Conservation (phyloP, 495 filamentous ascomycete genomes). For the Penicillium lagena region DNA sequence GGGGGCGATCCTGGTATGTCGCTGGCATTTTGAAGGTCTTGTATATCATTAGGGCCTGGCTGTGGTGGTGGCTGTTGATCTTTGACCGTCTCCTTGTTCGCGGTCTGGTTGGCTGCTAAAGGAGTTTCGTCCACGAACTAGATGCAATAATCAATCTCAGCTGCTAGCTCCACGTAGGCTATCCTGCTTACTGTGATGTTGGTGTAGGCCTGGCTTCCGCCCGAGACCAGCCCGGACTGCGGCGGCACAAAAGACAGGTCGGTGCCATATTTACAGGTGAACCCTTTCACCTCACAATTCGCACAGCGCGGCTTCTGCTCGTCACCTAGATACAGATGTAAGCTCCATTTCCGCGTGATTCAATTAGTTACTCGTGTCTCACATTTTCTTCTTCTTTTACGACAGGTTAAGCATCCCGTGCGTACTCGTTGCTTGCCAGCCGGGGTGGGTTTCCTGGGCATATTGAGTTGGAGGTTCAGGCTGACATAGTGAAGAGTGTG, state of each 20-base stretch:
- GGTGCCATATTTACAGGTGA: slow-evolving; percentile 19
- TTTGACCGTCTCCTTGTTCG: slow-evolving; percentile 1
- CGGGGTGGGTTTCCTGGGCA: slow-evolving; percentile 22
- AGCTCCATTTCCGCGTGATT: too few relatives aligned
- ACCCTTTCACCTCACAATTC: slow-evolving; percentile 22
- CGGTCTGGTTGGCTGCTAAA: background rate
- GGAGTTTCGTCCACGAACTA: slow-evolving; percentile 23
- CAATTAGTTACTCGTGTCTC: background rate
- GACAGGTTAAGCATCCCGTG: slow-evolving; percentile 21
- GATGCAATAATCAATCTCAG: background rate
- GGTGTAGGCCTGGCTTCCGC: slow-evolving; percentile 9
- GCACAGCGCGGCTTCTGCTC: slow-evolving; percentile 23
- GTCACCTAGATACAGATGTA: slow-evolving; percentile 9
- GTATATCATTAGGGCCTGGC: background rate
- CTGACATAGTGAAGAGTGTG: slow-evolving; percentile 4
- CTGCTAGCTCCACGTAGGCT: background rate
- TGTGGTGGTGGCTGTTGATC: background rate
- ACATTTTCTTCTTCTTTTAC: slow-evolving; percentile 22
- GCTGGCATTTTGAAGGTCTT: background rate
- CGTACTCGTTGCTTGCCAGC: slow-evolving; percentile 19
- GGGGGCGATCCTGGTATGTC: background rate
- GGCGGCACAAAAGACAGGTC: slow-evolving; percentile 17
- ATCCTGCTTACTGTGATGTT: slow-evolving; percentile 12
- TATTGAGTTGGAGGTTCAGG: slow-evolving; percentile 8
- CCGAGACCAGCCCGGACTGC: slow-evolving; percentile 2